Conservation (phyloP, 2,329 filamentous ascomycete genomes). For the Kalmusia sp. region DNA sequence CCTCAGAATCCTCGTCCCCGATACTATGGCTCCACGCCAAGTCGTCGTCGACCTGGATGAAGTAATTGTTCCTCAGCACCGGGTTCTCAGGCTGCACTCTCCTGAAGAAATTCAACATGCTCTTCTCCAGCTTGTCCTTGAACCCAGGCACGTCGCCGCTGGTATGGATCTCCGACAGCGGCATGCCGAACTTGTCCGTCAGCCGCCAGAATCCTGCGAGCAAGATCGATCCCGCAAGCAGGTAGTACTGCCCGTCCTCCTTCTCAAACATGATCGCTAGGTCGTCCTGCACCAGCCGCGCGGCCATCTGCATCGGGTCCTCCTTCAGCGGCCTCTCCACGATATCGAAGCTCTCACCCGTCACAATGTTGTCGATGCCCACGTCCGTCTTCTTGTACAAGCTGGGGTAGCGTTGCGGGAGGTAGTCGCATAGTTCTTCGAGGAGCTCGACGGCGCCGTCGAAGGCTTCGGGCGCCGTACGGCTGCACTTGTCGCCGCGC, state of each 20-base stretch:
- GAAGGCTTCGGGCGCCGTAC: constrained; percentile 73
- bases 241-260: constrained; percentile 79
- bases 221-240: constrained; percentile 77
- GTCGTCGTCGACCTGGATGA: constrained; percentile 82
- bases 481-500: constrained; percentile 71
- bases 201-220: constrained; percentile 85
- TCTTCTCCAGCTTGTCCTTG: constrained; percentile 73
- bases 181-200: constrained; percentile 81
- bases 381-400: constrained; percentile 69
- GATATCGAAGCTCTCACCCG: constrained; percentile 75
- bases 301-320: constrained; percentile 79
- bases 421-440: constrained; percentile 73
- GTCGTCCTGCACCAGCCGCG: constrained; percentile 80
- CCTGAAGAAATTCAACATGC: constrained; percentile 83
- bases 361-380: constrained; percentile 75
- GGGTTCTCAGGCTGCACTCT: constrained; percentile 72
- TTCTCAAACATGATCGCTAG: constrained; percentile 83
- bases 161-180: constrained; percentile 79
- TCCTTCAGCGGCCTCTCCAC: constrained; percentile 68
- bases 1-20: constrained; percentile 70
- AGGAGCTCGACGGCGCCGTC: constrained; percentile 77
- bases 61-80: constrained; percentile 80
- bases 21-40: constrained; percentile 80
- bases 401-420: constrained; percentile 76
- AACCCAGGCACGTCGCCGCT: constrained; percentile 78